These are phyloP conservation scores for Aeminium ludgeri DNA, from an alignment of 495 filamentous ascomycete species.

Conservation along the genomic window DNA sequence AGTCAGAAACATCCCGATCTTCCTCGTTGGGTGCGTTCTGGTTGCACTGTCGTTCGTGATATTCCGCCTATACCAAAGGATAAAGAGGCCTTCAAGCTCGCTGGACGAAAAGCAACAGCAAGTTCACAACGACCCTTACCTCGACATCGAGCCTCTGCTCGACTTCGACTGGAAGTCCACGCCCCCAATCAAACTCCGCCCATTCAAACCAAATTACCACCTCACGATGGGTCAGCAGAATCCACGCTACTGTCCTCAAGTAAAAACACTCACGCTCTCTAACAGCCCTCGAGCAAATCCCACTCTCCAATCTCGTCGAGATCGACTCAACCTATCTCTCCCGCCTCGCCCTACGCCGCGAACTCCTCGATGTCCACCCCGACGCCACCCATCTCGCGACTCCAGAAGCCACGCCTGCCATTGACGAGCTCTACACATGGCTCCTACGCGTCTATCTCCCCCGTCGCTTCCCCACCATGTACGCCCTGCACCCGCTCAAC, in stretches of 20 bases:
- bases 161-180: constrained; percentile 43
- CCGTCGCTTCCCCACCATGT: constrained; percentile 46
- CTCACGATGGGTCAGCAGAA: constrained; percentile 48
- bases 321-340: constrained; percentile 50
- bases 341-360: constrained; percentile 37
- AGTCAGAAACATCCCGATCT: no score
- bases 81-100: neutral
- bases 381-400: constrained; percentile 29
- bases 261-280: constrained; percentile 1
- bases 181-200: constrained; percentile 44
- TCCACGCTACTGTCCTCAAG: neutral
- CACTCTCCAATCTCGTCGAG: constrained; percentile 43
- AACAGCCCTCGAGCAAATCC: constrained; percentile 32
- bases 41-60: no score
- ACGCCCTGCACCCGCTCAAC: constrained; percentile 23
- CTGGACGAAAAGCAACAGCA: constrained; percentile 5
- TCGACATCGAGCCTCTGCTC: constrained; percentile 34
- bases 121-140: constrained; percentile 14
- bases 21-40: no score
- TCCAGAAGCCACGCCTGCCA: constrained; percentile 28
- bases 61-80: no score
- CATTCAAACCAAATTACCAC: constrained; percentile 55
- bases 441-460: constrained; percentile 48
- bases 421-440: constrained; percentile 51
- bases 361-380: constrained; percentile 33